Base-by-base conservation (phyloP, 768 basidiomycete genomes). In the Infundibulicybe gibba region DNA sequence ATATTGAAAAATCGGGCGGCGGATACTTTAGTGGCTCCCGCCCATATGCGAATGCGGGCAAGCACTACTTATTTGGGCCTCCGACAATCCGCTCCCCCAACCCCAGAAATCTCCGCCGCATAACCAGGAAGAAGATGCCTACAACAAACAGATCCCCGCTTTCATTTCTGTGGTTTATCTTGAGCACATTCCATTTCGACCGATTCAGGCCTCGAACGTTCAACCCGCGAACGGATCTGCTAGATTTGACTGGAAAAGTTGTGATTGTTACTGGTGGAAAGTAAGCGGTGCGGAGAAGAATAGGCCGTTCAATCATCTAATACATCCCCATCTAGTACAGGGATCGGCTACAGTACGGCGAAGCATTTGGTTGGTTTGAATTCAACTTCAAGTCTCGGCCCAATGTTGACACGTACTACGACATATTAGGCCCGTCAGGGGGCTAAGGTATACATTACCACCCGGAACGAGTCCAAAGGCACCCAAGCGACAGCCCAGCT, bases 401-500 rank as follows among this genome's bases (percentile, higher is more conserved):
- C 25, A 8, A 25, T 3, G 25, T 25, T 25, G 25, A 25, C 25
- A 25, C 25, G 25, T 25, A 8, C 25, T 3, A 25, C 25, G 8
- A 25, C 25, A 3, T n/a, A n/a, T 8, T 25, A 25, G 25, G 74
- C 69, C 2, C 63, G 64, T 8, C 65, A 63, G 15, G 77, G 79
- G 6, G 78, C 78, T 3, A 80, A 73, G 50, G 72, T 80, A 2
- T 78, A 79, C 51, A 63, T 81, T 52, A 75, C 66, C 0, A 69
- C 75, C 3, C 69, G 78, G 4, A 69, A 59, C 49, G 68, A 69
- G 49, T 50, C 49, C 9, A 69, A 60, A 20, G 61, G 54, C n/a
- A 54, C 44, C 31, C 55, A 47, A 6, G 65, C 63, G 8, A 55
- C 63, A 5, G 51, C 49, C 9, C 43, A 53, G 33, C 53, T 66